phyloP scores from a whole-genome alignment of 1,284 basidiomycete genomes.

The Microbotryomycetes sp. region DNA sequence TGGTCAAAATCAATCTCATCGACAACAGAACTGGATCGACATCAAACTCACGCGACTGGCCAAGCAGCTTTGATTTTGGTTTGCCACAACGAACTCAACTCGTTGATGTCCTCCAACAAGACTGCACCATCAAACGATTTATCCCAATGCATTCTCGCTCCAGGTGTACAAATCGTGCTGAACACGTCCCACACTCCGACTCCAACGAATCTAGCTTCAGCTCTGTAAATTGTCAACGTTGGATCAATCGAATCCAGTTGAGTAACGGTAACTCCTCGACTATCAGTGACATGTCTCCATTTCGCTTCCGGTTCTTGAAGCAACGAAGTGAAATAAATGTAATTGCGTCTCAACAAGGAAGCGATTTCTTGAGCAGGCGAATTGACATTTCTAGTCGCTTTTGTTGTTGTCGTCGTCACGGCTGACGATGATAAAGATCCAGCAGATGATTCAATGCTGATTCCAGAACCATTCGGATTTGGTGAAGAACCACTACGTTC shows the following conservation, averaged over 20 bases:
- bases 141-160: constrained; percentile 80
- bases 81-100: constrained; percentile 76
- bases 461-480: constrained; percentile 11
- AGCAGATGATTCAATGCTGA: constrained; percentile 1
- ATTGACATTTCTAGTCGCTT: neutral
- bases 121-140: constrained; percentile 77
- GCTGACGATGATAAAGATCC: constrained; percentile 12
- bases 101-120: constrained; percentile 78
- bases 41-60: constrained; percentile 69
- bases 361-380: constrained; percentile 48
- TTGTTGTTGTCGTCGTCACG: neutral
- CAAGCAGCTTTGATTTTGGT: constrained; percentile 79
- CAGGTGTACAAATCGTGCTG: constrained; percentile 74
- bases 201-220: constrained; percentile 95
- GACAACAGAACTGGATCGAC: constrained; percentile 10
- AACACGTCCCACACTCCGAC: constrained; percentile 96
- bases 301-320: constrained; percentile 98
- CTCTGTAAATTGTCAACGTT: constrained; percentile 89
- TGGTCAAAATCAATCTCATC: constrained; percentile 9
- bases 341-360: constrained; percentile 80
- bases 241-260: constrained; percentile 97
- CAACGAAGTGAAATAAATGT: constrained; percentile 96
- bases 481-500: constrained; percentile 4
- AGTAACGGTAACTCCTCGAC: constrained; percentile 77
- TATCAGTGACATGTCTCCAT: constrained; percentile 82